Conservation (phyloP, 2,329 filamentous ascomycete species). For the Emericellopsis cladophorae region DNA sequence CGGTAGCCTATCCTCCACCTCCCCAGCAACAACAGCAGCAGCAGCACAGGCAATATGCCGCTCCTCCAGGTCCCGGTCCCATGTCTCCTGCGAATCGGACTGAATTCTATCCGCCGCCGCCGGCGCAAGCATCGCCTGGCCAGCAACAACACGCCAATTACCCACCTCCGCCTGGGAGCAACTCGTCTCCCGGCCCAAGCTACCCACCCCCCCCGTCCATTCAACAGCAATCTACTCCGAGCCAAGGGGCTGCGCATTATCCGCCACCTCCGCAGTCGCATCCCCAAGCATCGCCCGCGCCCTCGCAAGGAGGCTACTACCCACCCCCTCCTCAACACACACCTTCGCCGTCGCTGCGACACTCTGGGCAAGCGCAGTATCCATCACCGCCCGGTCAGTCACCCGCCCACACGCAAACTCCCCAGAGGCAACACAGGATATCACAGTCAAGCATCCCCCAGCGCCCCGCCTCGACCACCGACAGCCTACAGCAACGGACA, state of each 20-base stretch:
- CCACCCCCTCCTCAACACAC: constrained; percentile 10
- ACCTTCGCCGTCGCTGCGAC: constrained; percentile 1
- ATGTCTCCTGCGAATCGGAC: constrained; percentile 31
- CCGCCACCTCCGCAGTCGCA: constrained; percentile 11
- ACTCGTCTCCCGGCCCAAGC: constrained; percentile 12
- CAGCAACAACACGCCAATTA: constrained; percentile 8
- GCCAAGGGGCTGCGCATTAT: constrained; percentile 5
- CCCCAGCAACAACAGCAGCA: constrained; percentile 13
- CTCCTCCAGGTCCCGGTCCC: constrained; percentile 27
- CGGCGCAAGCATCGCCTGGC: constrained; percentile 11
- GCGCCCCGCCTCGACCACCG: constrained; percentile 10
- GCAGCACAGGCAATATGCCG: constrained; percentile 21
- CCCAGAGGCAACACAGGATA: constrained; percentile 8
- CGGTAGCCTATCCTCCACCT: constrained; percentile 2
- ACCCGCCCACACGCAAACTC: constrained; percentile 4
- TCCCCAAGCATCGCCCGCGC: constrained; percentile 2
- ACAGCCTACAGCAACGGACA: constrained; percentile 12
- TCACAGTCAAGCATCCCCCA: constrained; percentile 9
- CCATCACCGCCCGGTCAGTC: constrained; percentile 8
- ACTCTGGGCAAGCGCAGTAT: constrained; percentile 6
- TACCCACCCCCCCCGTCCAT: constrained; percentile 3
- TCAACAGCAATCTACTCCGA: neutral
- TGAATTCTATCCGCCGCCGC: constrained; percentile 31
- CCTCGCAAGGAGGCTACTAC: constrained; percentile 7
- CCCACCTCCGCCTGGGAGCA: constrained; percentile 17